phyloP scores from a whole-genome alignment of 768 basidiomycete genomes.

The Collybia sordida region DNA sequence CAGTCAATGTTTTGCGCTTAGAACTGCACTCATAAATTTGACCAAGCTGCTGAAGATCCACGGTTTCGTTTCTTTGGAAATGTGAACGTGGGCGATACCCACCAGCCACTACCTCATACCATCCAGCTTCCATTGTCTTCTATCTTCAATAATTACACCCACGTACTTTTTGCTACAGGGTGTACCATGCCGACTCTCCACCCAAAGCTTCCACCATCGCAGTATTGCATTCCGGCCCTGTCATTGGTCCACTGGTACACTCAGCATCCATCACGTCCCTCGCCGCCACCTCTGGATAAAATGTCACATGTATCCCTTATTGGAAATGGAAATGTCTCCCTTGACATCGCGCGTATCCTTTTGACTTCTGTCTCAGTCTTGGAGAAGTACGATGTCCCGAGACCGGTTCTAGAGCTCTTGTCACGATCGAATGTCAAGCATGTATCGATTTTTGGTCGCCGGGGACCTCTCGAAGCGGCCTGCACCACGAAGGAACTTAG shows the following conservation, averaged over 20 bases:
- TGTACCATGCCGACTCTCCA: constrained; percentile 68
- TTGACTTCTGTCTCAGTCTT: constrained; percentile 68
- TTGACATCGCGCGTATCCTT: constrained; percentile 90
- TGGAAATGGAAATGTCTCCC: constrained; percentile 92
- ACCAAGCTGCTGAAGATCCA: constrained; percentile 72
- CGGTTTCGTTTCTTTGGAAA: constrained; percentile 93
- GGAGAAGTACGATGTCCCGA: constrained; percentile 74
- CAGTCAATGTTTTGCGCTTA: constrained; percentile 25
- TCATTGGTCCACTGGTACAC: constrained; percentile 97
- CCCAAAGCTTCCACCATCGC: constrained; percentile 46
- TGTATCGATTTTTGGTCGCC: constrained; percentile 80
- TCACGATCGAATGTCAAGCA: constrained; percentile 61
- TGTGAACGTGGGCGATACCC: constrained; percentile 53
- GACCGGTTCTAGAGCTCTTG: constrained; percentile 69
- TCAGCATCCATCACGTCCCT: constrained; percentile 70
- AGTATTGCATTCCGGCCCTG: constrained; percentile 68
- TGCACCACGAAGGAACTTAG: constrained; percentile 93
- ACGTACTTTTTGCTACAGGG: constrained; percentile 85
- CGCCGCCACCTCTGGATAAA: constrained; percentile 64
- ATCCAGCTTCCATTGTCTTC: constrained; percentile 58
- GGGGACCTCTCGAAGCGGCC: constrained; percentile 86
- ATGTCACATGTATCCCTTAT: constrained; percentile 77
- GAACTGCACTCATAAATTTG: constrained; percentile 98
- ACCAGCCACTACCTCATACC: constrained; percentile 47
- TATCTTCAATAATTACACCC: constrained; percentile 74